phyloP scores from a whole-genome alignment of 768 basidiomycete species.

The Postia placenta region DNA sequence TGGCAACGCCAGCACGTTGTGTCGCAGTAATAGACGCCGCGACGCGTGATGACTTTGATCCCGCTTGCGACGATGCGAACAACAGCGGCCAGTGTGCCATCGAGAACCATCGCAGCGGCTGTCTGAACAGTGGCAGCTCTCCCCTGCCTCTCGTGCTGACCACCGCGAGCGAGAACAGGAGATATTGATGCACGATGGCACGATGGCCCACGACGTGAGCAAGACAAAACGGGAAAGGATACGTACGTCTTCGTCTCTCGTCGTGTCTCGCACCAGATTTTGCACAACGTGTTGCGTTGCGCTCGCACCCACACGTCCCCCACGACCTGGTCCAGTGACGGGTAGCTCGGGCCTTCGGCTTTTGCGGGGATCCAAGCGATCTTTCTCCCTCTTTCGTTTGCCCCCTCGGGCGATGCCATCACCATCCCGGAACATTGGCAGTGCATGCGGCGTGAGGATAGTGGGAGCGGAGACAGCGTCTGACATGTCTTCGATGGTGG shows the following conservation, averaged over 20 bases:
- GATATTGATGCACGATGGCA: conserved; percentile 12
- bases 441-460: conserved; percentile 87
- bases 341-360: conserved; percentile 90
- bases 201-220: not conserved
- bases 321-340: conserved; percentile 86
- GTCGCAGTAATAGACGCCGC: conserved; percentile 15
- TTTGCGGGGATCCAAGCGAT: conserved; percentile 84
- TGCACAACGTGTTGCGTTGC: conserved; percentile 97
- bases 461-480: conserved; percentile 79
- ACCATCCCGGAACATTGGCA: conserved; percentile 90
- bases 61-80: not conserved
- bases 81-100: not conserved
- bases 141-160: not conserved
- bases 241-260: conserved; percentile 93
- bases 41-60: not conserved
- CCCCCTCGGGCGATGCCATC: conserved; percentile 52
- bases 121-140: not conserved
- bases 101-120: not conserved
- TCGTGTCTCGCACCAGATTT: conserved; percentile 86
- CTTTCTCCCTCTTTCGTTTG: conserved; percentile 89
- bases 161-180: not conserved
- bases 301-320: conserved; percentile 93
- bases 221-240: not conserved
- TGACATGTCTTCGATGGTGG: conserved; percentile 83
- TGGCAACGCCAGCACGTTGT: conserved; percentile 18